These are phyloP conservation scores for Rosellinia necatrix DNA, from an alignment of 2,329 filamentous ascomycete species.

Conservation along the genomic window DNA sequence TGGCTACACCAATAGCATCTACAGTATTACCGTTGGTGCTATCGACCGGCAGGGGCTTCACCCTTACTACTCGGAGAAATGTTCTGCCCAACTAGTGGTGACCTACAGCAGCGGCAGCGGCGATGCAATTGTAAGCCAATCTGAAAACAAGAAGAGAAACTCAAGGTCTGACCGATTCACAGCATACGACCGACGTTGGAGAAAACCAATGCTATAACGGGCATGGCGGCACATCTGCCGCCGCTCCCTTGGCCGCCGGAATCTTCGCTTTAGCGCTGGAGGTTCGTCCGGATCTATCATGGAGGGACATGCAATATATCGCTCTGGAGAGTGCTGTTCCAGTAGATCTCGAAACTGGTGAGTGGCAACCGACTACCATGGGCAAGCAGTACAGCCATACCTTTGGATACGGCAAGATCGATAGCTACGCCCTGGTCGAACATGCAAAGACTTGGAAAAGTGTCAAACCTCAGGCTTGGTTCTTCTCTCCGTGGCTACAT, in stretches of 20 bases:
- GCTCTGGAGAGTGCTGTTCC: conserved; percentile 83
- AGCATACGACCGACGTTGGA: conserved; percentile 95
- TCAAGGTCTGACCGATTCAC: conserved; percentile 8
- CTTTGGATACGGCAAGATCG: conserved; percentile 94
- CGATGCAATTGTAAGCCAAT: conserved; percentile 72
- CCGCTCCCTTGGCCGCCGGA: conserved; percentile 88
- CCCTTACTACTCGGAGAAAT: conserved; percentile 94
- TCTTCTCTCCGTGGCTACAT: conserved; percentile 89
- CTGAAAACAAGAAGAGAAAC: neutral
- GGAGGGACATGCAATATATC: conserved; percentile 94
- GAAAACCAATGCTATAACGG: conserved; percentile 74
- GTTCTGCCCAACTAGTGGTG: conserved; percentile 92
- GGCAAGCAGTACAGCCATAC: conserved; percentile 92
- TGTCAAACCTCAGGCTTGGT: conserved; percentile 96
- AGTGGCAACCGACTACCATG: conserved; percentile 81
- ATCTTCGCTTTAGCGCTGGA: conserved; percentile 88
- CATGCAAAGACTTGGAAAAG: conserved; percentile 82
- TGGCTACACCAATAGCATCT: conserved; percentile 98
- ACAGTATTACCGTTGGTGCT: conserved; percentile 95
- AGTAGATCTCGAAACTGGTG: conserved; percentile 70
- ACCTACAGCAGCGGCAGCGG: conserved; percentile 92
- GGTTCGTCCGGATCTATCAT: conserved; percentile 82
- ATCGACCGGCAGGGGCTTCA: conserved; percentile 87
- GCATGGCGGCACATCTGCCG: conserved; percentile 96
- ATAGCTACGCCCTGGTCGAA: conserved; percentile 84